Conservation (phyloP, 2,329 filamentous ascomycete species). For the Colletotrichum agaves region DNA sequence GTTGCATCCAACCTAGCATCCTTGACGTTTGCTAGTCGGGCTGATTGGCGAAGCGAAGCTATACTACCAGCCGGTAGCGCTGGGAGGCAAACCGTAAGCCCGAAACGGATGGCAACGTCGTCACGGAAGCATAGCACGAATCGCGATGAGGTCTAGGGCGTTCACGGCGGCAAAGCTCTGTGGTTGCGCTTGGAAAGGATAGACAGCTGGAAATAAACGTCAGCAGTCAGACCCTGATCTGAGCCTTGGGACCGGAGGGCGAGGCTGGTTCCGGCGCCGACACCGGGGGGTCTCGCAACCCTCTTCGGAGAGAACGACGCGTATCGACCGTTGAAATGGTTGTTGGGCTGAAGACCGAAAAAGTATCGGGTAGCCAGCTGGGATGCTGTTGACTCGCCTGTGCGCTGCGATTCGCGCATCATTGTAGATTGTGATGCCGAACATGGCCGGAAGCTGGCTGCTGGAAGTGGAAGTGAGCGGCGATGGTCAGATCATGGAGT, state of each 20-base stretch:
- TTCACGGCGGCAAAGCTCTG: neutral
- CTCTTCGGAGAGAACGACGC: conserved; percentile 26
- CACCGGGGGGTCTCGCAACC: neutral
- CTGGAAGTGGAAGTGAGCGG: conserved; percentile 5
- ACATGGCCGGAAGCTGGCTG: neutral
- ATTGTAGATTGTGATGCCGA: conserved; percentile 5
- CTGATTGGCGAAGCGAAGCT: neutral
- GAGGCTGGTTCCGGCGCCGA: neutral
- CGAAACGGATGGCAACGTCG: neutral
- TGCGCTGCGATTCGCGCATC: neutral
- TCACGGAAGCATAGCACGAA: neutral
- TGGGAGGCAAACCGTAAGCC: neutral
- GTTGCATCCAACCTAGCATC: neutral
- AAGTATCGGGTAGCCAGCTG: neutral
- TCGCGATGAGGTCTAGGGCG: neutral
- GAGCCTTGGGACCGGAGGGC: neutral
- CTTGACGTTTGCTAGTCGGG: neutral
- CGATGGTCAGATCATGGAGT: conserved; percentile 18
- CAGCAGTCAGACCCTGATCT: neutral
- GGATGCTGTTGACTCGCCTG: neutral
- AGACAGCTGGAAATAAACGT: too few relatives aligned
- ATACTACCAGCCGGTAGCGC: neutral
- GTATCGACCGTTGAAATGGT: neutral
- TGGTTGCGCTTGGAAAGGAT: neutral
- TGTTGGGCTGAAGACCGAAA: neutral